Percentiles rank a stretch among this genome's conserved stretches.
phyloP scores from a whole-genome alignment of 2,329 filamentous ascomycete species.

The Talaromyces sp. region DNA sequence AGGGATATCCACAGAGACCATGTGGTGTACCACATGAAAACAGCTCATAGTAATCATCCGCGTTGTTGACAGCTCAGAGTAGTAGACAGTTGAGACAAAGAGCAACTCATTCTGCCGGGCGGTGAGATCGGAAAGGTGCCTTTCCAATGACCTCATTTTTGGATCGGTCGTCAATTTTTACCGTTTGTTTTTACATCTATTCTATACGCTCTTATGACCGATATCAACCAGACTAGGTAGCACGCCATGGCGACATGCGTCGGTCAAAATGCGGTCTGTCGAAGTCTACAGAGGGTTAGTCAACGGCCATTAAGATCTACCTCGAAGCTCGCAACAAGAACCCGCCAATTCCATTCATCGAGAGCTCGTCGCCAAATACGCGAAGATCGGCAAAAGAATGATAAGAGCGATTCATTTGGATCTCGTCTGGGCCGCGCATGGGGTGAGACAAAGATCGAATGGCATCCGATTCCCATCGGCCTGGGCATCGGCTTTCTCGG shows the following conservation, averaged over 20 bases:
- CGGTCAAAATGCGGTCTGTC: slow-evolving; percentile 20
- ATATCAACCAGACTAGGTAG: not conserved
- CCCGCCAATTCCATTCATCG: slow-evolving; percentile 36
- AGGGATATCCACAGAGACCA: not conserved
- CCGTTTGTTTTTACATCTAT: not conserved
- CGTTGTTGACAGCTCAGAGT: not conserved
- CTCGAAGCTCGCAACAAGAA: not conserved
- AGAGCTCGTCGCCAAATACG: slow-evolving; percentile 39
- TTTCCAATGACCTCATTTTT: slow-evolving; percentile 18
- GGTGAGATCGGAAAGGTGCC: slow-evolving; percentile 7
- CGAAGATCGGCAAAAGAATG: slow-evolving; percentile 34
- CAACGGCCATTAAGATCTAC: slow-evolving; percentile 2
- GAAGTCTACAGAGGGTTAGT: slow-evolving; percentile 23
- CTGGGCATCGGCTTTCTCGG: slow-evolving; percentile 83
- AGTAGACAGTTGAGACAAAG: not conserved
- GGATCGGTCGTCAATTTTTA: not conserved
- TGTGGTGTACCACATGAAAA: not conserved
- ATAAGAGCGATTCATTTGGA: slow-evolving; percentile 53
- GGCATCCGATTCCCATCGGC: slow-evolving; percentile 86
- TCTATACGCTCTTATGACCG: not conserved
- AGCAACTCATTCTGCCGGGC: slow-evolving; percentile 15
- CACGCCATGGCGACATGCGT: slow-evolving; percentile 12
- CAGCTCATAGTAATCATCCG: not conserved
- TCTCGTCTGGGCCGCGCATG: slow-evolving; percentile 58
- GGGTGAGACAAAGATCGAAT: slow-evolving; percentile 67